phyloP scores from a whole-genome alignment of 192 early-diverging fungal species.

The Coemansia sp. region DNA sequence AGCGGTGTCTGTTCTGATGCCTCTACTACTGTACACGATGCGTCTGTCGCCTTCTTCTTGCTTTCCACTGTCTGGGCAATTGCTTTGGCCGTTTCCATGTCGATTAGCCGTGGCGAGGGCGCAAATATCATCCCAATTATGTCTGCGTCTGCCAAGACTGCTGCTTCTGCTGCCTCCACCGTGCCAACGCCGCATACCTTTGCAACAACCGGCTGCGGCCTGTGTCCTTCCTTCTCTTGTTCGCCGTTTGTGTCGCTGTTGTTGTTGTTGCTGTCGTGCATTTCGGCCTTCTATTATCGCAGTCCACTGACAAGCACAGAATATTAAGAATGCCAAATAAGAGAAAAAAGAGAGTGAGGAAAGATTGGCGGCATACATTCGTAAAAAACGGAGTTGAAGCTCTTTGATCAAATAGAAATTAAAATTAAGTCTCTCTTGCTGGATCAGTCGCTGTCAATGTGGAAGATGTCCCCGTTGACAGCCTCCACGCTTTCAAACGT shows the following conservation, averaged over 20 bases:
- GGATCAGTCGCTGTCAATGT: not conserved
- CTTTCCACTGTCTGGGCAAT: constrained; percentile 70
- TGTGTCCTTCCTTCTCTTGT: not conserved
- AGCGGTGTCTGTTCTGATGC: not conserved
- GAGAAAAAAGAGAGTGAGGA: no score
- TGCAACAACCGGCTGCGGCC: constrained; percentile 36
- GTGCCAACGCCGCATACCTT: constrained; percentile 94
- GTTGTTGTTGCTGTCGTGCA: no score
- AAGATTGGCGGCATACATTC: no score
- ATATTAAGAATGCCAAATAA: no score
- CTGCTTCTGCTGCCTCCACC: constrained; percentile 75
- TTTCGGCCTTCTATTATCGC: no score
- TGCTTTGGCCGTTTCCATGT: constrained; percentile 59
- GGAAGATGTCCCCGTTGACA: not conserved
- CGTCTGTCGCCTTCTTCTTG: not conserved
- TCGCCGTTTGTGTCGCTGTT: not conserved
- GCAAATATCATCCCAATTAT: constrained; percentile 96
- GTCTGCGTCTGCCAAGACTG: constrained; percentile 78
- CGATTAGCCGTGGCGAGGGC: constrained; percentile 76
- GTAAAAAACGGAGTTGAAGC: no score
- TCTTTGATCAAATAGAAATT: no score
- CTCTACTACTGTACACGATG: constrained; percentile 2
- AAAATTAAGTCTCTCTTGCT: no score
- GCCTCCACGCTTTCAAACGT: not conserved
- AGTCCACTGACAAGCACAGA: no score